phyloP scores from a whole-genome alignment of 2,329 filamentous ascomycete genomes.

The Aureobasidium sp. region DNA sequence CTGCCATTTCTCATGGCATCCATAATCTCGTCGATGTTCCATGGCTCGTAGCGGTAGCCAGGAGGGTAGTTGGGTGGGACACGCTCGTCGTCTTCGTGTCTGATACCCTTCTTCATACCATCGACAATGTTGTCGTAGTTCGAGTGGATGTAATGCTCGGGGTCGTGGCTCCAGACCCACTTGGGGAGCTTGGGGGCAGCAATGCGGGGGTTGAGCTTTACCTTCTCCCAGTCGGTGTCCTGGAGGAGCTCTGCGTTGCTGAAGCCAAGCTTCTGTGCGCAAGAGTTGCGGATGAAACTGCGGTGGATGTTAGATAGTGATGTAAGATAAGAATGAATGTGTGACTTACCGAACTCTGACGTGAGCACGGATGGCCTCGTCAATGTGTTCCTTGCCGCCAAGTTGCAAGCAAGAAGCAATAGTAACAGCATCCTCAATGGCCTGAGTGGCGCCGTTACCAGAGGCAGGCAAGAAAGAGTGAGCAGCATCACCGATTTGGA shows the following conservation, averaged over 20 bases:
- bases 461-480: constrained; percentile 41
- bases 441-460: constrained; percentile 41
- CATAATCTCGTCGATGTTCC: constrained; percentile 39
- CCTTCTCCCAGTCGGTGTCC: constrained; percentile 43
- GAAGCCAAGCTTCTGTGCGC: constrained; percentile 44
- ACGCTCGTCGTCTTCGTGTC: constrained; percentile 36
- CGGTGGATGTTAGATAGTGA: constrained; percentile 9
- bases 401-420: constrained; percentile 41
- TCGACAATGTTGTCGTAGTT: constrained; percentile 37
- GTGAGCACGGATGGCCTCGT: constrained; percentile 34
- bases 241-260: constrained; percentile 42
- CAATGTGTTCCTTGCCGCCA: constrained; percentile 34
- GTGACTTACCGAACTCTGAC: constrained; percentile 34
- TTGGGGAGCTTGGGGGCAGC: constrained; percentile 39
- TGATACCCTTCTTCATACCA: constrained; percentile 35
- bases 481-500: constrained; percentile 40
- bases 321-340: not conserved
- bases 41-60: constrained; percentile 30
- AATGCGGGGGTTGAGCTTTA: constrained; percentile 38
- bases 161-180: constrained; percentile 42
- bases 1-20: constrained; percentile 30
- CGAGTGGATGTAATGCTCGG: constrained; percentile 39
- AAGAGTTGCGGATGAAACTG: constrained; percentile 42
- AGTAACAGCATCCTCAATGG: constrained; percentile 42
- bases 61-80: constrained; percentile 40